Conservation (phyloP, 305 asterid genomes). For the Fraxinus ornus region DNA sequence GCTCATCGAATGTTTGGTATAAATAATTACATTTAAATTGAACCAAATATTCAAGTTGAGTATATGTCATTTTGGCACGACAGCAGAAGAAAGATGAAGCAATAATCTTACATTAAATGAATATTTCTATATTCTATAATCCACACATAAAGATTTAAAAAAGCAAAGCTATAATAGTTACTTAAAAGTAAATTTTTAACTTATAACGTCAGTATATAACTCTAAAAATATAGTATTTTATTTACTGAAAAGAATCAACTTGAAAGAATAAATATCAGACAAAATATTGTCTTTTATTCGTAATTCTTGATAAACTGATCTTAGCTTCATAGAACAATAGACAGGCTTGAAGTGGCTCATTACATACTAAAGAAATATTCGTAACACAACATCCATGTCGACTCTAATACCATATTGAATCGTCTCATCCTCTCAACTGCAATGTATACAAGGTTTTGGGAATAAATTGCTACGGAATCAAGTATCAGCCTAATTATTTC, state of each 20-base stretch:
- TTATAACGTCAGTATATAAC: not conserved
- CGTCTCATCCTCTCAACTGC: not conserved
- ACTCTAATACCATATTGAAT: not conserved
- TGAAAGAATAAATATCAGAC: not conserved
- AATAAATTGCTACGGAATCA: not conserved
- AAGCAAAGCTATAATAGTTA: not conserved
- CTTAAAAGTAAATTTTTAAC: not conserved
- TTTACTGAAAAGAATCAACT: not conserved
- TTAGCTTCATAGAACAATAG: not conserved
- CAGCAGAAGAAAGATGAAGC: not conserved
- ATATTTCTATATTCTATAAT: not conserved
- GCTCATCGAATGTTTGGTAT: constrained; percentile 2
- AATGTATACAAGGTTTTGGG: not conserved
- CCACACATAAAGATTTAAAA: not conserved
- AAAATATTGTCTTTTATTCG: not conserved
- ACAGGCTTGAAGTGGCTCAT: not conserved
- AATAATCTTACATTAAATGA: not conserved
- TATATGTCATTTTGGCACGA: not conserved
- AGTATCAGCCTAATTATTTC: constrained; percentile 33
- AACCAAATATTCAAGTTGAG: not conserved
- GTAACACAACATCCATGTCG: not conserved
- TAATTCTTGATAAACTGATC: not conserved
- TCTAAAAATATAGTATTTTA: not conserved
- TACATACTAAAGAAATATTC: not conserved
- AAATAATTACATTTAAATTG: not conserved